Base-by-base conservation (phyloP, 1,284 basidiomycete species). In the Lentinula novae-zelandiae region DNA sequence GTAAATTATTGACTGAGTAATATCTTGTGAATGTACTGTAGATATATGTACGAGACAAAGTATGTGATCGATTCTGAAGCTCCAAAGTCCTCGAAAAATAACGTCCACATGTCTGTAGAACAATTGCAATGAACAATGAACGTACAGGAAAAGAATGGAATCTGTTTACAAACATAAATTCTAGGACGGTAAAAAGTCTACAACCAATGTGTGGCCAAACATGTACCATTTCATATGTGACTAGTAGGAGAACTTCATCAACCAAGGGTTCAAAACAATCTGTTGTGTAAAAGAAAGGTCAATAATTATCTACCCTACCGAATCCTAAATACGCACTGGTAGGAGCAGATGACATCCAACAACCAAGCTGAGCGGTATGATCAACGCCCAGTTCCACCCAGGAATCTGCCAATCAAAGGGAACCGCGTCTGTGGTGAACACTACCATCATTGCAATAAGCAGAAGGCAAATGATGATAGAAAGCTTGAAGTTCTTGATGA, bases 191-290 rank as follows among this genome's bases (percentile, higher is more conserved):
- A 15, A 44, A 44, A 15, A 44, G 40, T 15, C 10, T 44, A 15
- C 6, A 38, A 9, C 12, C 36, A 38, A 10, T 38, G 36, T 9
- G 12, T 12, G 36, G 36, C 12, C 12, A 13, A 42, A 12, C 40
- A 42, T 42, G 40, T 17, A 8, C 36, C 3, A n/a, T 5, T 46
- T 75, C 67, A 27, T 27, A 4, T 27, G 3, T 4, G 27, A 27
- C 27, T 27, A 88, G 64, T 85, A 87, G 0, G 82, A 83, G 72
- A 89, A 87, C 58, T 86, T 84, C 85, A 87, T 86, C 51, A 88
- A 71, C 84, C 85, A 88, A 0, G 80, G 80, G 63, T 92, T 92
- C 62, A 92, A 80, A 55, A 90, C 82, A 62, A 92, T 86, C 83
- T 87, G 53, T 38, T 6, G 15, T 7, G 27, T 27, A 57, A 51